Evolutionary conservation across 1,284 basidiomycete species (phyloP).

Genomic region (Puccinia coronata): DNA sequence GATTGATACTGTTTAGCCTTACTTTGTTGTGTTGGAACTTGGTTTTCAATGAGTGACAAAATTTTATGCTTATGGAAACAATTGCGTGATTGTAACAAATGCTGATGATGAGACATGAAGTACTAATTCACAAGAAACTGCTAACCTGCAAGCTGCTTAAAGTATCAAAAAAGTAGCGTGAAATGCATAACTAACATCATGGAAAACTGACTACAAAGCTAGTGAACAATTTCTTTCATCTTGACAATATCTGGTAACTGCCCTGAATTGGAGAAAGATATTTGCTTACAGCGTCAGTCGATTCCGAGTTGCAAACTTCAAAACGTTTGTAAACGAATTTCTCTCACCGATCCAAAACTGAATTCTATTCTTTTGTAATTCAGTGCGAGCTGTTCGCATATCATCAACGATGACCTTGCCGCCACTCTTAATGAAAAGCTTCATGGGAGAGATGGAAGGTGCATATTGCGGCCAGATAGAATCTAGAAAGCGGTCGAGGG

Average conservation of each 20-base stretch:
- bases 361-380: slow-evolving; percentile 31
- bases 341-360: slow-evolving; percentile 45
- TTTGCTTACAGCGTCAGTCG: not conserved
- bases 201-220: not conserved
- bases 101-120: not conserved
- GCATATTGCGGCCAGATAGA: slow-evolving; percentile 16
- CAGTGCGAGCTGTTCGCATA: slow-evolving; percentile 19
- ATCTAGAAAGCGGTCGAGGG: slow-evolving; percentile 2
- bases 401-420: slow-evolving; percentile 10
- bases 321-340: not conserved
- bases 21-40: too few relatives aligned
- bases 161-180: not conserved
- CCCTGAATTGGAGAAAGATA: not conserved
- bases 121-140: slow-evolving; percentile 27
- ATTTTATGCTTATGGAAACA: not conserved
- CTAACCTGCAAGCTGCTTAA: slow-evolving; percentile 17
- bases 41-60: not conserved
- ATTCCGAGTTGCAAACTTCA: not conserved
- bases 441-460: slow-evolving; percentile 18
- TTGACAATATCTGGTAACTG: slow-evolving; percentile 4
- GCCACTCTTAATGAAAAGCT: slow-evolving; percentile 24
- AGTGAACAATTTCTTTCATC: slow-evolving; percentile 8
- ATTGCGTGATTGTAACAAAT: not conserved
- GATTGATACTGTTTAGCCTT: too few relatives aligned
- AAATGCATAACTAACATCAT: not conserved